These are phyloP conservation scores for Coemansia sp. DNA, from an alignment of 192 early-diverging fungal species.

Conservation along the genomic window DNA sequence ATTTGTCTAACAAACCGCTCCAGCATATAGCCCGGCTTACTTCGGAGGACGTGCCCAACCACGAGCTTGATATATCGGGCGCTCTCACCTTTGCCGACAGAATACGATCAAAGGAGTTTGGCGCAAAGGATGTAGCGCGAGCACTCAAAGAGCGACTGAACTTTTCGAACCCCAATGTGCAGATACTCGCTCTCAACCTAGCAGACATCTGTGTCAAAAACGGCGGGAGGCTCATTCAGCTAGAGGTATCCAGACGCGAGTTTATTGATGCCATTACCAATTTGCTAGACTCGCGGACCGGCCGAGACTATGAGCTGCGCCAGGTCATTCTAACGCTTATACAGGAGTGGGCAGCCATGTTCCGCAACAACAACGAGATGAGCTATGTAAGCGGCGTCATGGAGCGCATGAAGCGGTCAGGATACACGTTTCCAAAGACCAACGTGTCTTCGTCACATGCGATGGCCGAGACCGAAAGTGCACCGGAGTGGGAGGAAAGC, in stretches of 20 bases:
- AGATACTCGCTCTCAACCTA: constrained; percentile 83
- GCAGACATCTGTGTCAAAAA: constrained; percentile 95
- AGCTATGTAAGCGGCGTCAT: constrained; percentile 79
- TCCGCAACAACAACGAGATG: constrained; percentile 75
- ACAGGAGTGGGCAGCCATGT: constrained; percentile 88
- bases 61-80: constrained; percentile 76
- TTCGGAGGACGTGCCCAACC: constrained; percentile 82
- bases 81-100: constrained; percentile 92
- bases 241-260: constrained; percentile 82
- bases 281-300: constrained; percentile 53
- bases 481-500: constrained; percentile 96
- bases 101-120: constrained; percentile 80
- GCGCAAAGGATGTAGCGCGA: constrained; percentile 70
- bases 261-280: constrained; percentile 83
- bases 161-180: constrained; percentile 94
- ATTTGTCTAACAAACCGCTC: background rate
- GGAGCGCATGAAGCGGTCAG: constrained; percentile 69
- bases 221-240: constrained; percentile 79
- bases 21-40: constrained; percentile 70
- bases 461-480: constrained; percentile 85
- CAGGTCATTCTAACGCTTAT: constrained; percentile 71
- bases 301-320: constrained; percentile 72
- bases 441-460: constrained; percentile 59
- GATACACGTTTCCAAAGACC: constrained; percentile 71
- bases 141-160: constrained; percentile 76